These are phyloP conservation scores for Pulveroboletus sp. DNA, from an alignment of 768 basidiomycete species.

Conservation along the genomic window DNA sequence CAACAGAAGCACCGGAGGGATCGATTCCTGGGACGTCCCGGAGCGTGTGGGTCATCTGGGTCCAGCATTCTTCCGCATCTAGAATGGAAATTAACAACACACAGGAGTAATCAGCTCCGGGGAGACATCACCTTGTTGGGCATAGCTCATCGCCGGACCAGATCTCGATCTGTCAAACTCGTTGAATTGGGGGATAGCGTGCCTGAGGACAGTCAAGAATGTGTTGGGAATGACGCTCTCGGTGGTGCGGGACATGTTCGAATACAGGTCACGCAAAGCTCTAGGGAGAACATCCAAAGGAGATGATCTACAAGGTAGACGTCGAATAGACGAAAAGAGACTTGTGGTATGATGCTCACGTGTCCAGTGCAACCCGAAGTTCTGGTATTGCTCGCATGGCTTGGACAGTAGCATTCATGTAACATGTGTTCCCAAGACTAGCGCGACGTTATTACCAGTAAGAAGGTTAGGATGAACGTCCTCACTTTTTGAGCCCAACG, in stretches of 20 bases:
- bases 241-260: slow-evolving; percentile 67
- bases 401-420: slow-evolving; percentile 95
- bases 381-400: slow-evolving; percentile 91
- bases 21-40: slow-evolving; percentile 57
- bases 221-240: slow-evolving; percentile 64
- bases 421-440: slow-evolving; percentile 90
- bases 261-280: slow-evolving; percentile 66
- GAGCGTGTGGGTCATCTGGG: slow-evolving; percentile 65
- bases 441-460: background rate
- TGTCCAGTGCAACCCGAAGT: slow-evolving; percentile 64
- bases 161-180: slow-evolving; percentile 53
- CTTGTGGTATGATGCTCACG: slow-evolving; percentile 35
- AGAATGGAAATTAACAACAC: slow-evolving; percentile 3
- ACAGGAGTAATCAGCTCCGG: background rate
- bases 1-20: slow-evolving; percentile 26
- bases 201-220: slow-evolving; percentile 69
- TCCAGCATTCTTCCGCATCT: slow-evolving; percentile 92
- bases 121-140: slow-evolving; percentile 63
- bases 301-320: slow-evolving; percentile 24
- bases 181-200: slow-evolving; percentile 86
- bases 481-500: slow-evolving; percentile 75
- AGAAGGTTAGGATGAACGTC: background rate
- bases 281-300: slow-evolving; percentile 41
- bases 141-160: slow-evolving; percentile 46
- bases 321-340: background rate